Evolutionary conservation across 1,284 basidiomycete genomes (phyloP).

Genomic region (Rhizoctonia solani): DNA sequence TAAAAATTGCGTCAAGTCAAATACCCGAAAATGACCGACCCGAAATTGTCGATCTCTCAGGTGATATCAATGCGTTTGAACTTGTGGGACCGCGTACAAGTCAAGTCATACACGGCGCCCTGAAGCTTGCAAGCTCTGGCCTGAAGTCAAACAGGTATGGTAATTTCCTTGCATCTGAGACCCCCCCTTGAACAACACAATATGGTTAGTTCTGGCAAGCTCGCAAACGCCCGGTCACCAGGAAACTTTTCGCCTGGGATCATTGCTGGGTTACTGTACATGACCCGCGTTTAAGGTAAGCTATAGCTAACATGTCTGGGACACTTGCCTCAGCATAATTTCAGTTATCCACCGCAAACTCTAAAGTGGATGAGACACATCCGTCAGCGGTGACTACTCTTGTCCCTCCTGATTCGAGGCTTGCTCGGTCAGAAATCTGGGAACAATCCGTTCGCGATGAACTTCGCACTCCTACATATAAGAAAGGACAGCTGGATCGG

Average conservation of each 20-base stretch:
- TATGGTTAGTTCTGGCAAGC: slow-evolving; percentile 65
- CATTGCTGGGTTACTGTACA: slow-evolving; percentile 74
- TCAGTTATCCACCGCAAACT: slow-evolving; percentile 82
- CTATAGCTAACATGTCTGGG: slow-evolving; percentile 25
- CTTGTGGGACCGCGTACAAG: slow-evolving; percentile 83
- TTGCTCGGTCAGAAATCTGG: slow-evolving; percentile 76
- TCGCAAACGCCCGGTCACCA: slow-evolving; percentile 64
- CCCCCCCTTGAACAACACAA: neutral
- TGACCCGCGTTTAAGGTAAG: slow-evolving; percentile 78
- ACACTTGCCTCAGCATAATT: neutral
- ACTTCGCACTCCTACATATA: slow-evolving; percentile 67
- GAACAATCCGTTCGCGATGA: slow-evolving; percentile 56
- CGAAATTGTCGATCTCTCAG: slow-evolving; percentile 69
- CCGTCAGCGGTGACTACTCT: slow-evolving; percentile 41
- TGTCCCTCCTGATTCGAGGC: slow-evolving; percentile 58
- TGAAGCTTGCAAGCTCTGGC: slow-evolving; percentile 57
- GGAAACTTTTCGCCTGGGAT: slow-evolving; percentile 71
- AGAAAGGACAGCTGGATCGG: slow-evolving; percentile 83
- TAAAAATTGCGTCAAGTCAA: neutral
- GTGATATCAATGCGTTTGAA: slow-evolving; percentile 78
- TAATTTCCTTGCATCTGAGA: slow-evolving; percentile 43
- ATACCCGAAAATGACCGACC: slow-evolving; percentile 43
- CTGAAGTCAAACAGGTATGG: slow-evolving; percentile 64
- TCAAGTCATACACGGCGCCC: slow-evolving; percentile 73
- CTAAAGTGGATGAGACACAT: slow-evolving; percentile 48